Conservation (phyloP, 768 basidiomycete genomes). For the Psilocybe cubensis region DNA sequence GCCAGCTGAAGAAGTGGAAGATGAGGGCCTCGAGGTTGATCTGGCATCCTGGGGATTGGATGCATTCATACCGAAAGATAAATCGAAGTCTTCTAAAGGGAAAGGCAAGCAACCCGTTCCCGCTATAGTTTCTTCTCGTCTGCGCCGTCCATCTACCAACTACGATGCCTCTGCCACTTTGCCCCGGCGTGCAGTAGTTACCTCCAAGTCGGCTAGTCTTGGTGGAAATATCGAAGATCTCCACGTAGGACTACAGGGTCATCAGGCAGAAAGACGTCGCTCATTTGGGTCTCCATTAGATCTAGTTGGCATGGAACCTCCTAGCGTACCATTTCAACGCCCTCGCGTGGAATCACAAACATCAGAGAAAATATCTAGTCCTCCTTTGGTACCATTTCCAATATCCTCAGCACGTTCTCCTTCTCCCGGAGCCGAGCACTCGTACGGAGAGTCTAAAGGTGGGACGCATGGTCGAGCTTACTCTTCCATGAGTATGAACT, state of each 20-base stretch:
- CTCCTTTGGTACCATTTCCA: constrained; percentile 65
- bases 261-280: constrained; percentile 48
- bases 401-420: constrained; percentile 53
- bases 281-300: constrained; percentile 65
- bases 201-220: constrained; percentile 67
- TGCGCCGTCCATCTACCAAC: constrained; percentile 45
- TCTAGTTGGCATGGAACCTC: constrained; percentile 47
- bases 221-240: constrained; percentile 59
- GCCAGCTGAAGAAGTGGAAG: constrained; percentile 46
- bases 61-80: constrained; percentile 73
- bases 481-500: constrained; percentile 56
- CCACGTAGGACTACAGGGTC: constrained; percentile 25
- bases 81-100: constrained; percentile 44
- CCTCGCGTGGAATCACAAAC: constrained; percentile 55
- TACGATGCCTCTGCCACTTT: constrained; percentile 36
- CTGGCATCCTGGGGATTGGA: constrained; percentile 86
- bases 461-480: constrained; percentile 45
- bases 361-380: constrained; percentile 42
- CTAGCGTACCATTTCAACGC: constrained; percentile 39
- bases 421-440: constrained; percentile 40
- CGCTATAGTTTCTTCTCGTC: constrained; percentile 42
- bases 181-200: constrained; percentile 42
- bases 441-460: constrained; percentile 16
- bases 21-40: constrained; percentile 72
- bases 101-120: constrained; percentile 47